Conservation (phyloP, 23 red algal species). For the Gracilaria gracilis region DNA sequence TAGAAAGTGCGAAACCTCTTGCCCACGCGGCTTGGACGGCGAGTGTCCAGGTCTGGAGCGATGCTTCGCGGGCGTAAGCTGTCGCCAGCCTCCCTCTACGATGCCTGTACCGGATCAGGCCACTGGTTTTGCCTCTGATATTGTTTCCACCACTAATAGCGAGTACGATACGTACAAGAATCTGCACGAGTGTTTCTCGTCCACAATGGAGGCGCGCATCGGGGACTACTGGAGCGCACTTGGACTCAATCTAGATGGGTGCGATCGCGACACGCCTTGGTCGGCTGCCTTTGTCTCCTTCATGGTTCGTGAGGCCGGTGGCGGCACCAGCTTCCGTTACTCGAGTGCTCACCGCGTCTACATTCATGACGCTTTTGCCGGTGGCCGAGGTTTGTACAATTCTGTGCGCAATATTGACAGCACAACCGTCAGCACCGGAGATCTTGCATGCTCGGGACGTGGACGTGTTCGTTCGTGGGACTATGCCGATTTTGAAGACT, state of each 20-base stretch:
- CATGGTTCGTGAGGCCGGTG: slow-evolving; percentile 14
- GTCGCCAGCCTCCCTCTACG: background rate
- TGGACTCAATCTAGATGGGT: slow-evolving; percentile 6
- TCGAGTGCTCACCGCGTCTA: slow-evolving; percentile 3
- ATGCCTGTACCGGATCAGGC: background rate
- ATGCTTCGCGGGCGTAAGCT: slow-evolving; percentile 37
- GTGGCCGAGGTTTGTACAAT: slow-evolving; percentile 14
- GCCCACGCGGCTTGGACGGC: slow-evolving; percentile 52
- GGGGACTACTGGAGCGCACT: background rate
- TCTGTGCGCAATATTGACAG: background rate
- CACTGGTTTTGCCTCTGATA: slow-evolving; percentile 2
- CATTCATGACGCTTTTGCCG: slow-evolving; percentile 11
- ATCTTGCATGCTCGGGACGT: slow-evolving; percentile 14
- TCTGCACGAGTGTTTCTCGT: background rate
- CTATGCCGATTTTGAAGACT: background rate
- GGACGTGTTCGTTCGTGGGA: background rate
- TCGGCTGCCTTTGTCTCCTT: slow-evolving; percentile 2
- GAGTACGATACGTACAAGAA: slow-evolving; percentile 12
- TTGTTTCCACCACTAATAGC: slow-evolving; percentile 3
- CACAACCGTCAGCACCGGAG: background rate
- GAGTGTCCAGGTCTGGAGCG: slow-evolving; percentile 37
- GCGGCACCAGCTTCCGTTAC: slow-evolving; percentile 6
- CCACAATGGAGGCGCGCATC: background rate
- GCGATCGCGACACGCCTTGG: background rate
- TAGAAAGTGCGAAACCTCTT: slow-evolving; percentile 9